Base-by-base conservation (phyloP, 139 green algal species). In the Volvox reticuliferus region DNA sequence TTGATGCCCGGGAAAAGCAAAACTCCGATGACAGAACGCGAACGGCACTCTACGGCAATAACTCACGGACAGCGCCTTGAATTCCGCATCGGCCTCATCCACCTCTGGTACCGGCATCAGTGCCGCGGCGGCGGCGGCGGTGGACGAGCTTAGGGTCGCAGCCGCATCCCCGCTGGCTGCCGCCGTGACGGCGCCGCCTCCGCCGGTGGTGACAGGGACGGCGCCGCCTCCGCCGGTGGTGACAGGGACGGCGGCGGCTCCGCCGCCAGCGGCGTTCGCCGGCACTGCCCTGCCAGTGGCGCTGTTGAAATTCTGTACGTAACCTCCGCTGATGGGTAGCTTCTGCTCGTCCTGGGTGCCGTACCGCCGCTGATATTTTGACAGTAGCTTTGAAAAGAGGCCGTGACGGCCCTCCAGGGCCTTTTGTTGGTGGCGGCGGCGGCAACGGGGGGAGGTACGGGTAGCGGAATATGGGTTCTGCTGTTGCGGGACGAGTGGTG, bases 291-390 rank as follows among this genome's bases (percentile, higher is more conserved):
- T 32, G 20, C 82, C 82, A 21, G n/a, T 33, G 14, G 30, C 26
- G 1, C 35, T 20, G 83, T 81, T 37, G 26, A 79, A 89, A 3
- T 80, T 71, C 2, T 3, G 1, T 18, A 89, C 83, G 65, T 89
- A 89, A 37, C 65, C 83, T 26, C 83, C 83, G 67, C 83, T 89
- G 83, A 89, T 89, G 67, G 83, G 83, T 68, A 89, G 83, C 17
- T n/a, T 17, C 26, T 89, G 67, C 67, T 89, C 83, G 28, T 67
- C 85, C 37, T 30, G 28, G 0, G 69, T 36, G 36, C 69, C 69
- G 85, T 73, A 82, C 37, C 36, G n/a, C 35, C 37, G 85, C 85
- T 89, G 85, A 68, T 82, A 89, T 36, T 82, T 82, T 17, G 26
- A 75, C 13, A 89, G 71, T 9, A 89, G 69, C 69, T 89, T 89